Evolutionary conservation across 2,329 filamentous ascomycete species (phyloP).

Genomic region (Colletotrichum liaoningense): DNA sequence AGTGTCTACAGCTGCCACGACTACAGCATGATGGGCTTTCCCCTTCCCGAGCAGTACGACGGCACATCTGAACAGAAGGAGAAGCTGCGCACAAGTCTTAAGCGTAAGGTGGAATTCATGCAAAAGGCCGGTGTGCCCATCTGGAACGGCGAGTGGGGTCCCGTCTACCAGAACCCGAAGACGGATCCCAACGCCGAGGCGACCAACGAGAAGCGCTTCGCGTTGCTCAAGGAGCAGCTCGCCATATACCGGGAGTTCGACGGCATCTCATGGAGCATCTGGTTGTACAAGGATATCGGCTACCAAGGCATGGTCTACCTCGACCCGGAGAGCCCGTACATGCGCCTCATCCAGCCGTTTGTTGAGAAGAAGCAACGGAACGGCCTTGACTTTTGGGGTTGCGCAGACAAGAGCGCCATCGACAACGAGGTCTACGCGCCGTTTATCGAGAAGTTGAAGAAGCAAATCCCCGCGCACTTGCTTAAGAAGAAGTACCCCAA

Average conservation of each 20-base stretch:
- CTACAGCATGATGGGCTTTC: conserved; percentile 64
- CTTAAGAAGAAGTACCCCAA: conserved; percentile 59
- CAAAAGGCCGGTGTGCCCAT: conserved; percentile 51
- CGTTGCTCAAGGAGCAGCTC: conserved; percentile 54
- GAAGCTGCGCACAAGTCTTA: conserved; percentile 51
- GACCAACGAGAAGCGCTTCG: conserved; percentile 54
- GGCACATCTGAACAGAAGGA: conserved; percentile 54
- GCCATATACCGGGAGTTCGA: conserved; percentile 47
- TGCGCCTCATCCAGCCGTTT: conserved; percentile 61
- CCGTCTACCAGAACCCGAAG: conserved; percentile 55
- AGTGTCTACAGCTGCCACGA: conserved; percentile 65
- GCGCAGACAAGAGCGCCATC: conserved; percentile 42
- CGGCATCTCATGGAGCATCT: conserved; percentile 68
- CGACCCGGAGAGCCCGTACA: conserved; percentile 58
- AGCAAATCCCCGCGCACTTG: conserved; percentile 54
- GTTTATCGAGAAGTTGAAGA: conserved; percentile 53
- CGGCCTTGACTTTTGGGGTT: conserved; percentile 67
- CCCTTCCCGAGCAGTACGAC: conserved; percentile 50
- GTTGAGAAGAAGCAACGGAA: conserved; percentile 65
- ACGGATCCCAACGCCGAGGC: conserved; percentile 50
- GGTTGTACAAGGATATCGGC: conserved; percentile 69
- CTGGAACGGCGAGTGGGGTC: conserved; percentile 65
- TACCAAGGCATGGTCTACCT: conserved; percentile 67
- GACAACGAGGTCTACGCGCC: conserved; percentile 53
- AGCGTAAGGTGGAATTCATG: conserved; percentile 58